These are phyloP conservation scores for Irpex lacteus DNA, from an alignment of 1,284 basidiomycete genomes.

Conservation along the genomic window DNA sequence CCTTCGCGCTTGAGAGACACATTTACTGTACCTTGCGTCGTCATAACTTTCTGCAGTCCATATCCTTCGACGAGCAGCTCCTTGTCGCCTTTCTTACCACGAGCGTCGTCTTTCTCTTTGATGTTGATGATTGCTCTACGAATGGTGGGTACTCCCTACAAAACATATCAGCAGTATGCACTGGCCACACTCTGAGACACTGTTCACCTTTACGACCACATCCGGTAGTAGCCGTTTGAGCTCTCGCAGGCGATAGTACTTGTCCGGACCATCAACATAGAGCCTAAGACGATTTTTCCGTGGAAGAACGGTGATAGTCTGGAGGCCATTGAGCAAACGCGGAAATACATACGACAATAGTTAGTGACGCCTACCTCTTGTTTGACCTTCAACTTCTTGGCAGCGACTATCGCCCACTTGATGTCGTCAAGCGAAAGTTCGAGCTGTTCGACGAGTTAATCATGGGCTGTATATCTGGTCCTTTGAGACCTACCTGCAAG, in stretches of 20 bases:
- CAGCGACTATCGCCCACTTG: constrained; percentile 85
- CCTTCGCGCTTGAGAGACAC: neutral
- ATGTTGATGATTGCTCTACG: constrained; percentile 92
- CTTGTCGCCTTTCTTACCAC: constrained; percentile 80
- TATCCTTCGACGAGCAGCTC: constrained; percentile 95
- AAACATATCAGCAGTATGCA: neutral
- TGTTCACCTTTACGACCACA: constrained; percentile 82
- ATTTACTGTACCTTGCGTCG: constrained; percentile 75
- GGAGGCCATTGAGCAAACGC: neutral
- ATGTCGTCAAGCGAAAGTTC: constrained; percentile 93
- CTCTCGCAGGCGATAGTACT: constrained; percentile 86
- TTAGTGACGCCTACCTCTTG: constrained; percentile 55
- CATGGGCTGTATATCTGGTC: neutral
- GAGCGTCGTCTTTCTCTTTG: constrained; percentile 76
- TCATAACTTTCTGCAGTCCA: constrained; percentile 97
- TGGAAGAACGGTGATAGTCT: constrained; percentile 76
- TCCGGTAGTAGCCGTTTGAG: constrained; percentile 79
- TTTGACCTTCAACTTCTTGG: constrained; percentile 93
- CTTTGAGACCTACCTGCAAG: constrained; percentile 61
- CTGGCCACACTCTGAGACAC: neutral
- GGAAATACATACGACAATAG: neutral
- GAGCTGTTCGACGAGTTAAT: constrained; percentile 47
- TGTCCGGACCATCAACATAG: constrained; percentile 81
- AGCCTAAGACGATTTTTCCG: constrained; percentile 83
- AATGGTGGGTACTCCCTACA: constrained; percentile 79